Conservation (phyloP, 805 yeast genomes). For the Candida vaughaniae region DNA sequence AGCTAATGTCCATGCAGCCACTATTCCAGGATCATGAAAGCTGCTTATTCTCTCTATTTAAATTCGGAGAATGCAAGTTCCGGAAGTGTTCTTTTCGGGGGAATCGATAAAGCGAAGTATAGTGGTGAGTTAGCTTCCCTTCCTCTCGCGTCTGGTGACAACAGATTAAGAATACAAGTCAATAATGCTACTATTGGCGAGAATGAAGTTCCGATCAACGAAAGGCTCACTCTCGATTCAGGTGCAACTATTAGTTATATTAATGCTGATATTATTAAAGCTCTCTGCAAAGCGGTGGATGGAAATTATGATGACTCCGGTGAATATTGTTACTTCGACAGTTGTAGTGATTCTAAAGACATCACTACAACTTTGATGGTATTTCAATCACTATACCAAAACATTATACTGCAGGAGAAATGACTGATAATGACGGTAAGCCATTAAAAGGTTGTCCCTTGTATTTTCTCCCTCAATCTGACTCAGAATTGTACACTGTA, state of each 20-base stretch:
- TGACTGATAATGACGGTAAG: conserved; percentile 8
- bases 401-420: background rate
- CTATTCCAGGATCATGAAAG: conserved; percentile 24
- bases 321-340: conserved; percentile 8
- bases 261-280: conserved; percentile 29
- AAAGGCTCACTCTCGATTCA: conserved; percentile 19
- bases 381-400: conserved; percentile 10
- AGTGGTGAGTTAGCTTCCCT: conserved; percentile 1
- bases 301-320: conserved; percentile 23
- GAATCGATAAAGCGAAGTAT: conserved; percentile 26
- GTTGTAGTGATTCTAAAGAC: background rate
- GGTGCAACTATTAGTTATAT: conserved; percentile 42
- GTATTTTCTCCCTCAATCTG: conserved; percentile 1
- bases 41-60: conserved; percentile 39
- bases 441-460: no score
- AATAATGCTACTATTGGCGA: conserved; percentile 4
- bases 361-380: conserved; percentile 11
- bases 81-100: conserved; percentile 34
- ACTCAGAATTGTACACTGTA: conserved; percentile 21
- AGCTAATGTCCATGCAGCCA: no score
- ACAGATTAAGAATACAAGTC: conserved; percentile 17
- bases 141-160: no score
- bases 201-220: no score
- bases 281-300: conserved; percentile 35
- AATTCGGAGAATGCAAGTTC: conserved; percentile 17